phyloP scores from a whole-genome alignment of 345 rosid species.

The Hibiscus syriacus region DNA sequence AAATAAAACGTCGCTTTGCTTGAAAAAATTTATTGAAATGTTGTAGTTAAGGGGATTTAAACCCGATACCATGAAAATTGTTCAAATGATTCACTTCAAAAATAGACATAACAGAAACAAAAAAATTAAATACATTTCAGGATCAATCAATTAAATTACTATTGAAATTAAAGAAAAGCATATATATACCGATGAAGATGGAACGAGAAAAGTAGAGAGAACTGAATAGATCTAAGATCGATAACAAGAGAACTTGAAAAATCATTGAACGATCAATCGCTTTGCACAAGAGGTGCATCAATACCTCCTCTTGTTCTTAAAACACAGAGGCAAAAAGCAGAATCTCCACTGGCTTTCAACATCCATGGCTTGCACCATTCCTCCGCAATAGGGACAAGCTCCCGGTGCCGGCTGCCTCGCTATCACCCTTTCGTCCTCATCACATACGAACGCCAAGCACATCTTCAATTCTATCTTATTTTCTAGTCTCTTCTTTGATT shows the following conservation, averaged over 20 bases:
- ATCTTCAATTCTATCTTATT: slow-evolving; percentile 25
- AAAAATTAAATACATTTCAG: too few species aligned
- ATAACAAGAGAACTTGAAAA: background rate
- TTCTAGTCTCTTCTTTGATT: too few species aligned
- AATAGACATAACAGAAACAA: too few species aligned
- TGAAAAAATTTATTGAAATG: too few species aligned
- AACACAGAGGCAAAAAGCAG: slow-evolving; percentile 72
- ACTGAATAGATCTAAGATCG: background rate
- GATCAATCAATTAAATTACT: too few species aligned
- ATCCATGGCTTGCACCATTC: slow-evolving; percentile 66
- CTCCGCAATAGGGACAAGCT: slow-evolving; percentile 89
- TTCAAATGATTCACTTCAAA: too few species aligned
- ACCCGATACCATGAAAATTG: too few species aligned
- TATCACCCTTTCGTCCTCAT: slow-evolving; percentile 72
- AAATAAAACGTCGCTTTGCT: too few species aligned
- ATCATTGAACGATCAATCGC: slow-evolving; percentile 38
- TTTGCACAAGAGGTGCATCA: slow-evolving; percentile 55
- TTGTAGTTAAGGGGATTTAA: too few species aligned
- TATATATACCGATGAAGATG: background rate
- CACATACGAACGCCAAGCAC: slow-evolving; percentile 93
- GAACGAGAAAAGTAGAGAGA: background rate
- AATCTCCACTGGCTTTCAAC: slow-evolving; percentile 74
- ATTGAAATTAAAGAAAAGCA: too few species aligned
- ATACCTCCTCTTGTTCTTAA: slow-evolving; percentile 47
- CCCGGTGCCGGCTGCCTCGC: slow-evolving; percentile 78